Percentiles rank a stretch among this genome's conserved stretches.
Evolutionary conservation across 164 flowering plant species (phyloP).

Genomic region (Echeveria elegans): DNA sequence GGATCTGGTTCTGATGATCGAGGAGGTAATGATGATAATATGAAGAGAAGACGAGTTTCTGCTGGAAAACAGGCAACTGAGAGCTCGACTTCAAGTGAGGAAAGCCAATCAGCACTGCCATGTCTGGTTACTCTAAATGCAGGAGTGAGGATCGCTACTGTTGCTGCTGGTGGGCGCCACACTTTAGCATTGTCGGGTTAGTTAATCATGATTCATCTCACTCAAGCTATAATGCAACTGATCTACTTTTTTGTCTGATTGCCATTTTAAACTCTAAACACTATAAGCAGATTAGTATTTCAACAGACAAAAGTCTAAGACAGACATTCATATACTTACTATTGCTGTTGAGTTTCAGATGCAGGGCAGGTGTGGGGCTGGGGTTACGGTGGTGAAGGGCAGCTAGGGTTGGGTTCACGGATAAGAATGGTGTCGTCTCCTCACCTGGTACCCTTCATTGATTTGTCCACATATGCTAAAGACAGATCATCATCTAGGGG

Average conservation of each 20-base stretch:
- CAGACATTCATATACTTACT: not conserved
- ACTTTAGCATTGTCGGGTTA: constrained; percentile 89
- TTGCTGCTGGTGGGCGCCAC: constrained; percentile 98
- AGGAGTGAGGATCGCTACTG: constrained; percentile 69
- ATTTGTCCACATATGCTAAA: constrained; percentile 38
- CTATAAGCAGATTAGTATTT: not conserved
- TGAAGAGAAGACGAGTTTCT: constrained; percentile 70
- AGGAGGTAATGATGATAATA: constrained; percentile 53
- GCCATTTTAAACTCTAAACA: not conserved
- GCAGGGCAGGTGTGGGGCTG: constrained; percentile 99
- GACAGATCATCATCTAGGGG: constrained; percentile 47
- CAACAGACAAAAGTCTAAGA: not conserved
- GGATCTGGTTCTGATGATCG: constrained; percentile 37
- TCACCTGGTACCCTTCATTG: constrained; percentile 83
- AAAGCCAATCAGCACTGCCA: constrained; percentile 69
- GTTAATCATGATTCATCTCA: not conserved
- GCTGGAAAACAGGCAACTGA: constrained; percentile 61
- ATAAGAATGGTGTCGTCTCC: constrained; percentile 95
- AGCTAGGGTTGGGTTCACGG: constrained; percentile 92
- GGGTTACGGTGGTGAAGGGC: constrained; percentile 99
- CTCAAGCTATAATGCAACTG: not conserved
- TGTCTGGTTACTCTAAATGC: constrained; percentile 74
- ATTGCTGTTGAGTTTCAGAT: constrained; percentile 57
- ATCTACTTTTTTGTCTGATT: not conserved
- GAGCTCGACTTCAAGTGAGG: constrained; percentile 66